Conservation (phyloP, 768 basidiomycete genomes). For the Kwoniella sp. region DNA sequence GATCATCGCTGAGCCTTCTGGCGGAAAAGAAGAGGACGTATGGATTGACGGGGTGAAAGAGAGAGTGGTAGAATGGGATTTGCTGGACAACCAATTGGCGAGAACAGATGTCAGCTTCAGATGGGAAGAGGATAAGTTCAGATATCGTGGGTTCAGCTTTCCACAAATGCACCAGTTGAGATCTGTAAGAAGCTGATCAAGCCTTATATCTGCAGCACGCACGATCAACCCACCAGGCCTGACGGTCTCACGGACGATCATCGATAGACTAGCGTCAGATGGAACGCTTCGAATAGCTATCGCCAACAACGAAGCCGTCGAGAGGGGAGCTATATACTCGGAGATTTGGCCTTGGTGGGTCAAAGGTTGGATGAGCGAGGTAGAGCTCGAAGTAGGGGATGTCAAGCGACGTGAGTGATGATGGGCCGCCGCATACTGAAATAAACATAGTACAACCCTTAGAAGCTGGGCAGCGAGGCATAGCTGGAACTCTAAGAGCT, state of each 20-base stretch:
- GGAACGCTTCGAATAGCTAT: conserved; percentile 73
- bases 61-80: conserved; percentile 39
- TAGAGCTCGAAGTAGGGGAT: conserved; percentile 61
- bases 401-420: conserved; percentile 26
- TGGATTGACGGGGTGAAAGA: conserved; percentile 40
- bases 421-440: neutral
- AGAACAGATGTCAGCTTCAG: conserved; percentile 41
- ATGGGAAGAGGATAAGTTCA: conserved; percentile 47
- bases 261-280: conserved; percentile 72
- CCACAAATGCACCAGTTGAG: neutral
- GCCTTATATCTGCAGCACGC: conserved; percentile 40
- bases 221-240: conserved; percentile 61
- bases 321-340: conserved; percentile 68
- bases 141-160: conserved; percentile 40
- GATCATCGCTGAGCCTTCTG: conserved; percentile 11
- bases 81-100: conserved; percentile 22
- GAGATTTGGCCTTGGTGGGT: conserved; percentile 95
- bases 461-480: too few relatives aligned
- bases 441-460: too few relatives aligned
- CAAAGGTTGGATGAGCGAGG: conserved; percentile 81
- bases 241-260: conserved; percentile 70
- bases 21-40: neutral
- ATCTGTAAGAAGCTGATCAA: too few relatives aligned
- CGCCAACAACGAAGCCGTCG: conserved; percentile 63
- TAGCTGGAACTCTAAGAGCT: neutral